A percentile compares a stretch with the other conserved stretches of the same genome.
Conservation (phyloP, 2,329 filamentous ascomycete genomes). For the Botrytis pseudocinerea region DNA sequence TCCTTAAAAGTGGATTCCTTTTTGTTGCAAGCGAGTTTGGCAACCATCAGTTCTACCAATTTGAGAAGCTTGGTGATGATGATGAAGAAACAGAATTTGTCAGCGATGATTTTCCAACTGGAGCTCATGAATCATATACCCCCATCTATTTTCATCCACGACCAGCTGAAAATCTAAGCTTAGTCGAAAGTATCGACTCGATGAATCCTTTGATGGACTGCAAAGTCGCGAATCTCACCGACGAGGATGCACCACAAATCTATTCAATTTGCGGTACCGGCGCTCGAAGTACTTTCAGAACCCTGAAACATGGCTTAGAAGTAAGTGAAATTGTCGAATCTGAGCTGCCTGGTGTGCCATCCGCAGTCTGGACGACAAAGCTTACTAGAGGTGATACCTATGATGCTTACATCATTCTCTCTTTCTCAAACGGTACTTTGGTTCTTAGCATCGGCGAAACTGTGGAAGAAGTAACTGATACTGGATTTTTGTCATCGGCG, state of each 20-base stretch:
- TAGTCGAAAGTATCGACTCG: conserved; percentile 82
- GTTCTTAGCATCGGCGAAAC: conserved; percentile 96
- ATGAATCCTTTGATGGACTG: conserved; percentile 91
- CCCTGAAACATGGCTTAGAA: conserved; percentile 86
- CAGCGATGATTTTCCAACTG: conserved; percentile 79
- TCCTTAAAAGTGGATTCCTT: conserved; percentile 92
- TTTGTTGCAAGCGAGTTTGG: conserved; percentile 92
- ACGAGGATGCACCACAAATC: conserved; percentile 94
- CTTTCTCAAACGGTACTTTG: conserved; percentile 84
- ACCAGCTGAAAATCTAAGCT: conserved; percentile 74
- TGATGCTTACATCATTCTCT: conserved; percentile 94
- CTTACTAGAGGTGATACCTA: conserved; percentile 77
- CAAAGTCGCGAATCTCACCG: conserved; percentile 85
- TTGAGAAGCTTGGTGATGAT: conserved; percentile 94
- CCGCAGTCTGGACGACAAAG: conserved; percentile 94
- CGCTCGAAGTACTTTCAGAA: conserved; percentile 85
- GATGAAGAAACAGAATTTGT: conserved; percentile 84
- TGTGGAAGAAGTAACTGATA: conserved; percentile 92
- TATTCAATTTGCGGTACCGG: conserved; percentile 90
- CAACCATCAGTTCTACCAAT: conserved; percentile 93
- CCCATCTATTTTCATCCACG: conserved; percentile 86
- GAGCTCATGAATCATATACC: conserved; percentile 69
- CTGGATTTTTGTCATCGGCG: conserved; percentile 84
- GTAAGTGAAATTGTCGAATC: conserved; percentile 96
- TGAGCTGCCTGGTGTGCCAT: conserved; percentile 82